phyloP scores from a whole-genome alignment of 495 filamentous ascomycete species.

The Trypethelium eluteriae region DNA sequence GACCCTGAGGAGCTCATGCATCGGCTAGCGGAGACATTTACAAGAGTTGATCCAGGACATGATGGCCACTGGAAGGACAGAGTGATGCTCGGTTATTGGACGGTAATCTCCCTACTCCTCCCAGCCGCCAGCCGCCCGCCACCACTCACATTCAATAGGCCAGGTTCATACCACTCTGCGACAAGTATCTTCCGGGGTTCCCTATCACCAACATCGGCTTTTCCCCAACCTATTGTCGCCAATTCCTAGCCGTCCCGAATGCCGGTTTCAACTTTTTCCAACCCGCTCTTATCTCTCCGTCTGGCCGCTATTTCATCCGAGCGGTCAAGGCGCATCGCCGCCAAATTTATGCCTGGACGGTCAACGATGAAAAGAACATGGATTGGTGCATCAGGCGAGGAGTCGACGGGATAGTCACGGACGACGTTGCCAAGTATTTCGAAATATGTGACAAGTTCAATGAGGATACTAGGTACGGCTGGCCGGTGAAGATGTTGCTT shows the following conservation, averaged over 20 bases:
- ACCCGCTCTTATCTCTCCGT: slow-evolving; percentile 53
- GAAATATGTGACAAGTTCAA: slow-evolving; percentile 36
- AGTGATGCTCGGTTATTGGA: slow-evolving; percentile 77
- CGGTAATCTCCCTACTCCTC: slow-evolving; percentile 35
- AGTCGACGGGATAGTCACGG: slow-evolving; percentile 53
- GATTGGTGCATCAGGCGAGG: slow-evolving; percentile 53
- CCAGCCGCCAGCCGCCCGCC: background rate
- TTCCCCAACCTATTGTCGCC: slow-evolving; percentile 57
- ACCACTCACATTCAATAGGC: slow-evolving; percentile 36
- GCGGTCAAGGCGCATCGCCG: slow-evolving; percentile 50
- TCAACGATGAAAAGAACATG: slow-evolving; percentile 70
- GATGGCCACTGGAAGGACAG: slow-evolving; percentile 57
- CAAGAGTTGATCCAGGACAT: slow-evolving; percentile 38
- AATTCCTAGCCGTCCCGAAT: slow-evolving; percentile 56
- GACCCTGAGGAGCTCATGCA: slow-evolving; percentile 60
- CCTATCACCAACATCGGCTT: slow-evolving; percentile 65
- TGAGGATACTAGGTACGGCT: slow-evolving; percentile 11
- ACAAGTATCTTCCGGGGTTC: slow-evolving; percentile 58
- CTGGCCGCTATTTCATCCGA: slow-evolving; percentile 55
- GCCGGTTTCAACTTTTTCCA: slow-evolving; percentile 71
- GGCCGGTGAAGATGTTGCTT: background rate
- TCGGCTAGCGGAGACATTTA: slow-evolving; percentile 54
- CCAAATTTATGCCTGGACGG: slow-evolving; percentile 71
- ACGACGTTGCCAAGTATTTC: slow-evolving; percentile 47
- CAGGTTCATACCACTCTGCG: slow-evolving; percentile 54